phyloP scores from a whole-genome alignment of 2,329 filamentous ascomycete species.

The Fusarium euwallaceae region DNA sequence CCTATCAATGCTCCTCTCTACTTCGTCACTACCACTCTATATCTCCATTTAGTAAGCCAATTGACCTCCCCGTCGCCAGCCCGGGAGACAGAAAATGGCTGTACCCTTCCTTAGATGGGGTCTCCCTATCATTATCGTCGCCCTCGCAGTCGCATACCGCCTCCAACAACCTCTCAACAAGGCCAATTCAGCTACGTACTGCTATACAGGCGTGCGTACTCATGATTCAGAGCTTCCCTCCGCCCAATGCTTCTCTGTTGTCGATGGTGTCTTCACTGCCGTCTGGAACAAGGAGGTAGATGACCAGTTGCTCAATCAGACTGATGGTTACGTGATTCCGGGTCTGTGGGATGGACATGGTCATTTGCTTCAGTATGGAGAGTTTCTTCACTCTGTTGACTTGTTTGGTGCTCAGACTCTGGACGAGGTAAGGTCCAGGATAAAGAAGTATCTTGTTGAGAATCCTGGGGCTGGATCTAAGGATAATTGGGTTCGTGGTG shows the following conservation, averaged over 20 bases:
- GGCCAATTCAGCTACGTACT: slow-evolving; percentile 47
- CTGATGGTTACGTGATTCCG: slow-evolving; percentile 69
- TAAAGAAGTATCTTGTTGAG: slow-evolving; percentile 63
- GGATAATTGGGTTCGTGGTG: slow-evolving; percentile 73
- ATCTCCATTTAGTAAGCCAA: background rate
- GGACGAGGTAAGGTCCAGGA: slow-evolving; percentile 65
- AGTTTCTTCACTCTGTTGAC: slow-evolving; percentile 75
- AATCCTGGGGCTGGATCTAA: slow-evolving; percentile 66
- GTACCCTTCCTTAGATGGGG: slow-evolving; percentile 46
- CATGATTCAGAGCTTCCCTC: slow-evolving; percentile 52
- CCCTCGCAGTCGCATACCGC: slow-evolving; percentile 51
- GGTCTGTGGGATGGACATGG: slow-evolving; percentile 80
- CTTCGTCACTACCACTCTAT: background rate
- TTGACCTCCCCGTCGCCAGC: background rate
- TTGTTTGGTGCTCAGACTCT: slow-evolving; percentile 71
- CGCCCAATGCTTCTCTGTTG: slow-evolving; percentile 69
- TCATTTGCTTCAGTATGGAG: slow-evolving; percentile 75
- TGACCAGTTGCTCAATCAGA: slow-evolving; percentile 40
- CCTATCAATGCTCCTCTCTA: background rate
- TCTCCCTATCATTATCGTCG: slow-evolving; percentile 49
- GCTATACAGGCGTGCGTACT: slow-evolving; percentile 57
- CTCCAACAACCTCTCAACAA: slow-evolving; percentile 44
- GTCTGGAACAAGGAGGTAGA: slow-evolving; percentile 56
- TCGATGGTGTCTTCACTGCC: slow-evolving; percentile 63
- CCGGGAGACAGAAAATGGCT: slow-evolving; percentile 19